These are phyloP conservation scores for Trichosporon sp. DNA, from an alignment of 1,284 basidiomycete genomes.

Conservation along the genomic window DNA sequence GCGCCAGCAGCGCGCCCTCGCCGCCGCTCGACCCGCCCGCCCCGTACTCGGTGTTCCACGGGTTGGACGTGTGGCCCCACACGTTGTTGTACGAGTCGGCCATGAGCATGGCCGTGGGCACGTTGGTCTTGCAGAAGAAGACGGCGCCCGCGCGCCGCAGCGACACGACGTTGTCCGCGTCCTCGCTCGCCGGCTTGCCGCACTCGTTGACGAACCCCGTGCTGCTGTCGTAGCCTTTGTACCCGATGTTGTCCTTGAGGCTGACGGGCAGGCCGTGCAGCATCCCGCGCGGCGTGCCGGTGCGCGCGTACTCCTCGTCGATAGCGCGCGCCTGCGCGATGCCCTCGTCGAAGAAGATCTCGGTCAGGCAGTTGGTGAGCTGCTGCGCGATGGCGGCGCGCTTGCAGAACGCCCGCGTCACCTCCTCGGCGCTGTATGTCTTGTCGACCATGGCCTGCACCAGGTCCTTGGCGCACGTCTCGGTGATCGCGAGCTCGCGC, in stretches of 20 bases:
- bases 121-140: constrained; percentile 29
- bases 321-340: constrained; percentile 43
- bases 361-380: constrained; percentile 52
- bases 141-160: constrained; percentile 25
- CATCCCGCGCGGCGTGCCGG: constrained; percentile 46
- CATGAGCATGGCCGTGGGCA: constrained; percentile 22
- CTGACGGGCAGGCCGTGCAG: constrained; percentile 53
- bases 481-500: constrained; percentile 65
- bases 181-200: constrained; percentile 13
- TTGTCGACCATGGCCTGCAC: constrained; percentile 25
- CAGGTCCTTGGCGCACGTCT: constrained; percentile 41
- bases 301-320: constrained; percentile 43
- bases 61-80: constrained; percentile 41
- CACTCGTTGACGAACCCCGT: constrained; percentile 21
- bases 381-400: constrained; percentile 75
- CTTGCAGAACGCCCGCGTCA: constrained; percentile 61
- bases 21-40: constrained; percentile 48
- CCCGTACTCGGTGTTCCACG: constrained; percentile 41
- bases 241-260: constrained; percentile 29
- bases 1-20: constrained; percentile 48
- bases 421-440: constrained; percentile 24
- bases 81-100: constrained; percentile 35
- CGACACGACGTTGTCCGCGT: constrained; percentile 16
- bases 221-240: constrained; percentile 35
- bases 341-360: constrained; percentile 48